phyloP scores from a whole-genome alignment of 306 rosid genomes.

The Citrullus colocynthis region DNA sequence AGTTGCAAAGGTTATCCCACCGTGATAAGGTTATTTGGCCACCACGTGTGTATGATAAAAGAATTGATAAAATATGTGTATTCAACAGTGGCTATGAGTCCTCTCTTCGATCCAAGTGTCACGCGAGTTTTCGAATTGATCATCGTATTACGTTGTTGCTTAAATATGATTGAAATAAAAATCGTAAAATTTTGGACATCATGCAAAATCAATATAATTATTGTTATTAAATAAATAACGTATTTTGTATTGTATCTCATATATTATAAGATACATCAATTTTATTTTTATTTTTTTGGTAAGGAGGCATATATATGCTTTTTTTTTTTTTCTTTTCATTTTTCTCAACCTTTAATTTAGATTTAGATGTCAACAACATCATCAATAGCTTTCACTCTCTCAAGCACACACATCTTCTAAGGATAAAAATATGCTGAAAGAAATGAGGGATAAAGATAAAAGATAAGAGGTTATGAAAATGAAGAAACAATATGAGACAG shows the following conservation, averaged over 20 bases:
- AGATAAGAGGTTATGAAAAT: neutral
- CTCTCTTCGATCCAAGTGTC: neutral
- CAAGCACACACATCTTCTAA: neutral
- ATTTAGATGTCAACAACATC: neutral
- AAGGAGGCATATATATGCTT: too few relatives aligned
- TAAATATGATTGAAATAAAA: neutral
- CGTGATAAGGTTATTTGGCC: neutral
- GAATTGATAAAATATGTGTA: neutral
- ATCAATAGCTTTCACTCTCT: neutral
- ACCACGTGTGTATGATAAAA: neutral
- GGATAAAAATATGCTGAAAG: neutral
- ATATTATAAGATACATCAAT: too few relatives aligned
- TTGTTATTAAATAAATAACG: too few relatives aligned
- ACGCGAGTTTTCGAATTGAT: too few relatives aligned
- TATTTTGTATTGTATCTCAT: too few relatives aligned
- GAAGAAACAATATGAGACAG: neutral
- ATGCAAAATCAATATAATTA: too few relatives aligned
- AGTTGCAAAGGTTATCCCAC: neutral
- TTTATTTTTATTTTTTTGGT: too few relatives aligned
- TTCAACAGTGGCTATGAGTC: neutral
- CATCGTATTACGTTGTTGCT: neutral
- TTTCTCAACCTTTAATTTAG: neutral
- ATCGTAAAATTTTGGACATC: too few relatives aligned
- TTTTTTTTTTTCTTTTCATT: neutral
- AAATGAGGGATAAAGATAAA: neutral